phyloP scores from a whole-genome alignment of 495 filamentous ascomycete species.

The Lophiostoma macrostomum region DNA sequence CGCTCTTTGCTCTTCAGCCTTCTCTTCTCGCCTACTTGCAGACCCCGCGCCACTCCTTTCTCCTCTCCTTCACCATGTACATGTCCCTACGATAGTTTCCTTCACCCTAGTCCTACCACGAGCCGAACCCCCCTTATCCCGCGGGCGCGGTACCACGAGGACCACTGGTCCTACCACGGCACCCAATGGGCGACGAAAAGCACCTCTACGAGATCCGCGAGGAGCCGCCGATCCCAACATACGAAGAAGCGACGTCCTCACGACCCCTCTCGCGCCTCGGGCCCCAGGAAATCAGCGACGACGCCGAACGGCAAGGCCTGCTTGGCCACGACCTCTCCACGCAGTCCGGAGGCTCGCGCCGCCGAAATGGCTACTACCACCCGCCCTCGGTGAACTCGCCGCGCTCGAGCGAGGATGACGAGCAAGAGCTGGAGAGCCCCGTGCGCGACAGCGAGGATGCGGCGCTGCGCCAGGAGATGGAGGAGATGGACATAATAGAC shows the following conservation, averaged over 20 bases:
- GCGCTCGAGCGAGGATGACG: constrained; percentile 58
- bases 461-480: constrained; percentile 71
- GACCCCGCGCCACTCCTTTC: neutral
- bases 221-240: constrained; percentile 81
- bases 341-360: constrained; percentile 6
- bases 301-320: constrained; percentile 62
- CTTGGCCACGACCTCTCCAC: constrained; percentile 39
- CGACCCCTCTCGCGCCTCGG: constrained; percentile 60
- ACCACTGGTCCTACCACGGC: neutral
- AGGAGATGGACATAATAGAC: constrained; percentile 87
- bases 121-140: constrained; percentile 10
- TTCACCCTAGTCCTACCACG: too few species aligned
- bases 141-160: neutral
- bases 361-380: constrained; percentile 63
- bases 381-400: constrained; percentile 72
- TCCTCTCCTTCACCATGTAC: constrained; percentile 20
- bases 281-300: constrained; percentile 51
- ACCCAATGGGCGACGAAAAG: constrained; percentile 34
- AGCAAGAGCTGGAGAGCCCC: constrained; percentile 33
- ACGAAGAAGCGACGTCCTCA: constrained; percentile 81
- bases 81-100: constrained; percentile 22
- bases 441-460: constrained; percentile 45
- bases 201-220: constrained; percentile 51
- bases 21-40: neutral
- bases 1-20: neutral